A percentile compares a stretch with the other conserved stretches of the same genome.
Evolutionary conservation across 345 rosid genomes (phyloP).

Genomic region (Rhodomyrtus tomentosa): DNA sequence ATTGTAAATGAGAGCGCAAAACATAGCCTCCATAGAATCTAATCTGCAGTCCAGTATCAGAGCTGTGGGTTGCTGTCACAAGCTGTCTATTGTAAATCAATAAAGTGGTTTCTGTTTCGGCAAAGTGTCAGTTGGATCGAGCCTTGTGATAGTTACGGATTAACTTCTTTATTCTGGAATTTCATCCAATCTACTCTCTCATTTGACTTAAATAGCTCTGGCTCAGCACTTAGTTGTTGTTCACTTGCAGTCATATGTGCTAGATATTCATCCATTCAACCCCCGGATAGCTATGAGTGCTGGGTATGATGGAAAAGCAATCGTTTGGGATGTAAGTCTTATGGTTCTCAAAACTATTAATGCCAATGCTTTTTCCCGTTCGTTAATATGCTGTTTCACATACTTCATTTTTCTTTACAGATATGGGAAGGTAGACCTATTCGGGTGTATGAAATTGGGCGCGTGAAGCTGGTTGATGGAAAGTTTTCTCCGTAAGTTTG

Average conservation of each 20-base stretch:
- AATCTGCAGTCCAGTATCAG: background rate
- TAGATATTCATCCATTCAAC: slow-evolving; percentile 98
- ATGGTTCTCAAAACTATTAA: background rate
- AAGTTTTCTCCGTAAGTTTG: slow-evolving; percentile 95
- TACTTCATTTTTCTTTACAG: slow-evolving; percentile 27
- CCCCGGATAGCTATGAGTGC: slow-evolving; percentile 99
- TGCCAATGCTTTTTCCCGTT: background rate
- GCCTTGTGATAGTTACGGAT: background rate
- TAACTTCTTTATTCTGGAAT: background rate
- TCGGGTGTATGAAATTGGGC: slow-evolving; percentile 74
- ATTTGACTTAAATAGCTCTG: background rate
- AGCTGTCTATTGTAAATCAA: background rate
- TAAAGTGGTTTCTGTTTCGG: background rate
- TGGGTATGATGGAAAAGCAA: slow-evolving; percentile 96
- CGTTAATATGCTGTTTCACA: background rate
- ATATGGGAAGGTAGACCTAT: slow-evolving; percentile 98
- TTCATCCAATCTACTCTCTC: background rate
- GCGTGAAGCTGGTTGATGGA: slow-evolving; percentile 93
- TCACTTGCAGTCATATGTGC: slow-evolving; percentile 79
- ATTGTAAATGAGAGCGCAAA: background rate
- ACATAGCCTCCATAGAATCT: background rate
- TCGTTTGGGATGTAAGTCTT: slow-evolving; percentile 97
- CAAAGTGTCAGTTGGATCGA: background rate
- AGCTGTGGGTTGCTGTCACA: background rate
- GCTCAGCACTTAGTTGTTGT: slow-evolving; percentile 11